These are phyloP conservation scores for Phytophthora sansomeana DNA, from an alignment of 352 stramenopile genomes.

Conservation along the genomic window DNA sequence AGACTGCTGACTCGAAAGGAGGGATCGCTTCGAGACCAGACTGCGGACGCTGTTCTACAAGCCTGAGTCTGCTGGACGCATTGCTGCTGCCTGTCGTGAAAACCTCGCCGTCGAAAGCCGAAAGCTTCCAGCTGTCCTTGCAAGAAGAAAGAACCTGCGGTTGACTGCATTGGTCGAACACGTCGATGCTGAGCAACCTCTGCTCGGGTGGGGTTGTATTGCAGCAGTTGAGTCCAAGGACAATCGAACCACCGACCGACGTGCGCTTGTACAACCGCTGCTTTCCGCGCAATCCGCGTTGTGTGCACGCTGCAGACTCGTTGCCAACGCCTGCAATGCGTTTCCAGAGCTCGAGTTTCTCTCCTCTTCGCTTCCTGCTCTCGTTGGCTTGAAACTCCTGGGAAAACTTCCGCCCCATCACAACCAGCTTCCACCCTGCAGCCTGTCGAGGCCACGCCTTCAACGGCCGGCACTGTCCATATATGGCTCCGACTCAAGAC, in stretches of 20 bases:
- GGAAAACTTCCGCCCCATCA: conserved; percentile 33
- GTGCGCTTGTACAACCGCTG: conserved; percentile 29
- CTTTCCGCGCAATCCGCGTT: conserved; percentile 11
- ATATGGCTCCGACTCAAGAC: conserved; percentile 11
- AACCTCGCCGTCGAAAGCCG: too few species aligned
- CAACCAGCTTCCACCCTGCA: background rate
- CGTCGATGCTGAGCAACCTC: background rate
- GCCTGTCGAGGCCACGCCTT: conserved; percentile 17
- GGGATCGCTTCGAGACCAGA: too few species aligned
- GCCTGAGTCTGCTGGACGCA: background rate
- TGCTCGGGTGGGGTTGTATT: background rate
- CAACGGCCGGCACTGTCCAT: conserved; percentile 20
- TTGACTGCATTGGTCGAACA: background rate
- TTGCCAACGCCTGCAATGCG: conserved; percentile 10
- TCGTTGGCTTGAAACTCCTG: conserved; percentile 27
- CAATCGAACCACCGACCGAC: conserved; percentile 22
- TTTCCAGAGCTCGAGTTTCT: conserved; percentile 19
- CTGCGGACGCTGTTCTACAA: too few species aligned
- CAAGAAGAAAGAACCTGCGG: background rate
- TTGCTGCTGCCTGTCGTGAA: background rate
- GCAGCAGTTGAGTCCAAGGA: background rate
- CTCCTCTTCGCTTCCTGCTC: background rate
- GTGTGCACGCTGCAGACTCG: conserved; percentile 8
- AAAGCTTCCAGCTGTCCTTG: background rate
- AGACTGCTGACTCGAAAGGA: too few species aligned